A percentile compares a stretch with the other conserved stretches of the same genome.
phyloP scores from a whole-genome alignment of 176 grass and related monocot genomes.

The Carex scoparia region DNA sequence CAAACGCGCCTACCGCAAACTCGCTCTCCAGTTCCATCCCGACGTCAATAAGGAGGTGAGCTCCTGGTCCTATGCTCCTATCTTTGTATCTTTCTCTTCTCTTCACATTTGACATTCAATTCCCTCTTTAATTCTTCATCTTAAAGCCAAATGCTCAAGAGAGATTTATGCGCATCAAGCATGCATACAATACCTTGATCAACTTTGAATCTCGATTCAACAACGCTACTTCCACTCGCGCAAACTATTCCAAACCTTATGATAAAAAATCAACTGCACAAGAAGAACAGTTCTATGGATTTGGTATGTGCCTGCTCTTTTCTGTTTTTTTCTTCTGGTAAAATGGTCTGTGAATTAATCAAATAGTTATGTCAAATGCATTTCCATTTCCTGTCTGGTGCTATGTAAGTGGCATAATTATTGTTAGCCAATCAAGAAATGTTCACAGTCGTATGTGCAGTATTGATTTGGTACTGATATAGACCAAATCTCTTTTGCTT shows the following conservation, averaged over 20 bases:
- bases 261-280: conserved; percentile 23
- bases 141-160: conserved; percentile 60
- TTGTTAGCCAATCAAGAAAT: neutral
- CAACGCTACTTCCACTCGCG: conserved; percentile 26
- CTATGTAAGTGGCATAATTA: neutral
- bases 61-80: neutral
- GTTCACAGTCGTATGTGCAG: neutral
- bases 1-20: conserved; percentile 77
- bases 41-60: conserved; percentile 86
- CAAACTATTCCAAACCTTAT: conserved; percentile 38
- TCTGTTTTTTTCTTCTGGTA: neutral
- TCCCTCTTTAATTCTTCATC: neutral
- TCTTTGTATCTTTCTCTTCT: neutral
- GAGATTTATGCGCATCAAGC: conserved; percentile 90
- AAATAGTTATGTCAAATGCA: neutral
- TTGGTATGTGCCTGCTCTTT: conserved; percentile 46
- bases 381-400: neutral
- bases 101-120: no score
- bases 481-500: neutral
- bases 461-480: neutral
- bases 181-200: conserved; percentile 82
- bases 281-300: conserved; percentile 72
- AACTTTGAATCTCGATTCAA: conserved; percentile 65
- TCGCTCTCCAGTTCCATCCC: conserved; percentile 78
- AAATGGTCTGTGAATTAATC: neutral